Evolutionary conservation across 2,329 filamentous ascomycete species (phyloP).

Genomic region (Botryotinia narcissicola): DNA sequence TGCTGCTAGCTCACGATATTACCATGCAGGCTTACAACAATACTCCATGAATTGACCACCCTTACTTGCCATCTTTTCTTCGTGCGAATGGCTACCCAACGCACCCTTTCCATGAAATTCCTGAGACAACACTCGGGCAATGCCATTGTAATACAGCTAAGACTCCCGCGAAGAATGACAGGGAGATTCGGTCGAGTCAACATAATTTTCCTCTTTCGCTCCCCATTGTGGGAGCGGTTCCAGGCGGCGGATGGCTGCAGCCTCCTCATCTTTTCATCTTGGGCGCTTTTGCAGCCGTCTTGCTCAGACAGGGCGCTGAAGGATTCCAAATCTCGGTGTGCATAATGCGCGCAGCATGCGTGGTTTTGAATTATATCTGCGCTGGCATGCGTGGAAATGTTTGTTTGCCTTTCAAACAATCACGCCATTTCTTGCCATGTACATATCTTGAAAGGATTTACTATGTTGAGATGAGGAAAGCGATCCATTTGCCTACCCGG

Average conservation of each 20-base stretch:
- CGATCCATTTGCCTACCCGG: not conserved
- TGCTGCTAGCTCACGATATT: not conserved
- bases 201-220: not conserved
- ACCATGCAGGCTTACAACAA: not conserved
- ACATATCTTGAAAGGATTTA: not conserved
- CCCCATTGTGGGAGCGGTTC: not conserved
- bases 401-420: not conserved
- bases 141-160: not conserved
- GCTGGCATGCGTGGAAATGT: not conserved
- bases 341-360: not conserved
- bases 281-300: not conserved
- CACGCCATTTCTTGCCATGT: not conserved
- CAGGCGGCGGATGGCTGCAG: not conserved
- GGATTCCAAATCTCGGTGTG: not conserved
- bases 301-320: not conserved
- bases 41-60: not conserved
- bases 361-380: not conserved
- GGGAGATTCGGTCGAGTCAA: not conserved
- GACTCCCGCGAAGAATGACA: not conserved
- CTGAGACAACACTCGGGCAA: not conserved
- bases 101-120: not conserved
- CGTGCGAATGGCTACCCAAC: not conserved
- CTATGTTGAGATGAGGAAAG: not conserved
- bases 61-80: not conserved
- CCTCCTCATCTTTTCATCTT: not conserved